Evolutionary conservation across 1,139 yeast genomes (phyloP), one percentile per base, ranked within the genome.

Genomic region (Hansenula sp.): DNA sequence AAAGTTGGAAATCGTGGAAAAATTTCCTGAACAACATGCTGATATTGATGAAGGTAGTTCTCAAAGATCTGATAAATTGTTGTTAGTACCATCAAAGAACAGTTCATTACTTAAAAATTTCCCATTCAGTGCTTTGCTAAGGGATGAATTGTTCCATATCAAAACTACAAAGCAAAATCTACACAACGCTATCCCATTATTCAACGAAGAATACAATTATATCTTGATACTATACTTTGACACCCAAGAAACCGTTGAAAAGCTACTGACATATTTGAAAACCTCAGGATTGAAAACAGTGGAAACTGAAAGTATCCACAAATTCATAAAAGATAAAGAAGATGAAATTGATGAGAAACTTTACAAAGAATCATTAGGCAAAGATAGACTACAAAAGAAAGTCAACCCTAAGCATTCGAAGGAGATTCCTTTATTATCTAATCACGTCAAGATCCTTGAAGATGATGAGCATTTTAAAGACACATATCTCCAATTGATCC

Each of bases 21-120:
- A 45, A 40, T 48, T 46, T 21, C 52, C 50, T 21, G 36, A 38
- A 18, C 27, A 25, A 16, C 10, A 28, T 3, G 45, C 31, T 16
- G 49, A 46, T n/a, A 9, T 29, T 15, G 57, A 55, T 38, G 55
- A 51, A 31, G 58, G 56, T 3, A 52, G 57, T 19, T 52, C 57
- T 3, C 51, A 50, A 37, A 47, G 54, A 40, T 43, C 44, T 12
- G 52, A 50, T 37, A 52, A 46, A 24, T 32, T 55, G 3, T 19
- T 40, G 1, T 41, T 53, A 15, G n/a, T 41, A 1, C 33, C 32
- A 13, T 16, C 36, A 2, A 9, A 30, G 15, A 31, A 38, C 6
- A 41, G 34, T 5, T 47, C 43, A 5, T 33, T 44, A 2, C 33
- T 53, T 25, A 53, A 48, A 40, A 39, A 33, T 15, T 54, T 52